phyloP scores from a whole-genome alignment of 2,329 filamentous ascomycete species.

The Aspergillus alliaceus region DNA sequence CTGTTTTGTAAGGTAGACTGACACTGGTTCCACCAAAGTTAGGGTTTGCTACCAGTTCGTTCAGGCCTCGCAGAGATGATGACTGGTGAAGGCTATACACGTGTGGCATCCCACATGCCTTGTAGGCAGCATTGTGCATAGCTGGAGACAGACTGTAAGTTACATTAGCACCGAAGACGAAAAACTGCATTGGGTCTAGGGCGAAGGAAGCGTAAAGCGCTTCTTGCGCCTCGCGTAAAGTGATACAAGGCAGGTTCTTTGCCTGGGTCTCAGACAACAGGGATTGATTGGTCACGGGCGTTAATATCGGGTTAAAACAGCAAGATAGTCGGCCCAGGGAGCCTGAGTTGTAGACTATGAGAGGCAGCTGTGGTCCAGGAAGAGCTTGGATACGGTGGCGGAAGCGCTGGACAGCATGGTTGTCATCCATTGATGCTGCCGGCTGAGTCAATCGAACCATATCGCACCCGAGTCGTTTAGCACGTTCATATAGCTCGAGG shows the following conservation, averaged over 20 bases:
- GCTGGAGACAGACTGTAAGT: constrained; percentile 72
- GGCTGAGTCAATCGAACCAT: constrained; percentile 62
- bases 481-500: constrained; percentile 59
- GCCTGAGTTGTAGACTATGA: constrained; percentile 67
- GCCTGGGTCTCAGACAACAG: constrained; percentile 45
- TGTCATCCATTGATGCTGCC: constrained; percentile 60
- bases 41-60: constrained; percentile 62
- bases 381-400: constrained; percentile 51
- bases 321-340: constrained; percentile 62
- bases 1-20: constrained; percentile 72
- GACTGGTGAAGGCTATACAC: constrained; percentile 66
- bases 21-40: constrained; percentile 72
- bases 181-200: constrained; percentile 69
- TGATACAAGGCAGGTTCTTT: constrained; percentile 54
- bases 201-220: constrained; percentile 67
- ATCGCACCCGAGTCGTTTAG: constrained; percentile 59
- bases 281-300: constrained; percentile 57
- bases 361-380: constrained; percentile 48
- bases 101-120: constrained; percentile 67
- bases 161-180: constrained; percentile 72
- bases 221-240: constrained; percentile 62
- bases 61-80: constrained; percentile 61
- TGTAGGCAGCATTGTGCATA: constrained; percentile 73
- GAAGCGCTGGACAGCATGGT: constrained; percentile 60
- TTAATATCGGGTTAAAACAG: constrained; percentile 66